Evolutionary conservation across 805 yeast species (phyloP), one percentile per base, ranked within the genome.

Genomic region (Candida gorgasii): DNA sequence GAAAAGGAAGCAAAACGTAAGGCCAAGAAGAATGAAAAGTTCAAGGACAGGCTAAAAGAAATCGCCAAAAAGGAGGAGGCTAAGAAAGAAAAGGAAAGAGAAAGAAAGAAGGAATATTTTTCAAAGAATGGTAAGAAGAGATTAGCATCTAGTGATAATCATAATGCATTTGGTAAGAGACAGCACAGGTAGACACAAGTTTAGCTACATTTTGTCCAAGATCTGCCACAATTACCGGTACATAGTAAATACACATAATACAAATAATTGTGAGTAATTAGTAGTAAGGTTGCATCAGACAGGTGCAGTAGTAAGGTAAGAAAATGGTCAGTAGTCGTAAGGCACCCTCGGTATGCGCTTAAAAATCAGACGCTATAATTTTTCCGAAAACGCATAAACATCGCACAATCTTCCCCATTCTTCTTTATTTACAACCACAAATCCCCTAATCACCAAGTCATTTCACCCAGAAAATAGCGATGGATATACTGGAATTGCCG

Each of bases 41-140:
- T 89, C 59, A 79, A 77, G 50, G 92, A 84, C 47, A 79, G 84
- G 57, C 69, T 85, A 46, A 86, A 87, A 72, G 84, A 78, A 56
- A 56, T 86, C 42, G 88, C 88, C n/a, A 84, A 87, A 65, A 65
- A 74, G 44, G 90, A 84, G 45, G 92, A 81, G 54, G 64, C 73
- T 27, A 82, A 82, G 55, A 70, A 68, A 31, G 93, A 88, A 48
- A 86, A 85, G 62, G 92, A 86, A 47, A 81, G 76, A 57, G 89
- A 86, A 61, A 80, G 87, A 58, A 92, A 89, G 76, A 88, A 86
- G 70, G 96, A 89, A 46, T 89, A 71, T 58, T 92, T 93, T 56
- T 76, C 84, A 26, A 79, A 73, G 51, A 80, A 81, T 52, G 85
- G 88, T 33, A 84, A 80, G 71, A 75, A 86, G 64, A 63, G 72